Evolutionary conservation across 2,329 filamentous ascomycete genomes (phyloP).

Genomic region (Phoma sp.): DNA sequence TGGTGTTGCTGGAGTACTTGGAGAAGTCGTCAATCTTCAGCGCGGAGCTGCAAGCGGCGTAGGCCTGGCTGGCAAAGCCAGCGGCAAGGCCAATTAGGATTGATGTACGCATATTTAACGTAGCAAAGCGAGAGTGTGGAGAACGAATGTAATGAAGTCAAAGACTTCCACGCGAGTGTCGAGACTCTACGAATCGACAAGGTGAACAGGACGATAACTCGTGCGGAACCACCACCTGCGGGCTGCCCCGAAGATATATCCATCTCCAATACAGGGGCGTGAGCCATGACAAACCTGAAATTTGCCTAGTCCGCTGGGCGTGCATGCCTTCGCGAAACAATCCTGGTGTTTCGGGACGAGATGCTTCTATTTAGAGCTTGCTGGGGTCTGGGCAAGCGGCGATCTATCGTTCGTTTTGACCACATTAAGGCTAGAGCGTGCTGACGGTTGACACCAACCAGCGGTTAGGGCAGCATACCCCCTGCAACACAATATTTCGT

Average conservation of each 20-base stretch:
- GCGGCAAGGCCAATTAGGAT: conserved; percentile 44
- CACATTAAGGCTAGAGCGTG: conserved; percentile 13
- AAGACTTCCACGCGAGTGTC: conserved; percentile 38
- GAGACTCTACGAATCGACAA: conserved; percentile 26
- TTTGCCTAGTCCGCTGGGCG: conserved; percentile 37
- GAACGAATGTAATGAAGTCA: conserved; percentile 51
- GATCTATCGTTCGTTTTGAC: conserved; percentile 25
- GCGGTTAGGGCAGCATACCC: conserved; percentile 23
- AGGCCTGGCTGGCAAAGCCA: conserved; percentile 36
- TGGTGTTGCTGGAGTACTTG: conserved; percentile 45
- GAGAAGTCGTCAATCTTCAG: conserved; percentile 52
- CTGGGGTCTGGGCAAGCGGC: conserved; percentile 24
- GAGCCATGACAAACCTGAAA: conserved; percentile 33
- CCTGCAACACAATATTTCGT: conserved; percentile 23
- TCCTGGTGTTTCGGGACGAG: conserved; percentile 20
- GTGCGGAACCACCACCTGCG: conserved; percentile 18
- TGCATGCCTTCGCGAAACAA: conserved; percentile 28
- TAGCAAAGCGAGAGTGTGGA: conserved; percentile 35
- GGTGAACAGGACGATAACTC: conserved; percentile 32
- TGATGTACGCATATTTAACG: conserved; percentile 39
- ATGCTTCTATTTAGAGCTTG: conserved; percentile 30
- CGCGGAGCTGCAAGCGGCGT: conserved; percentile 46
- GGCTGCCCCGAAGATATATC: conserved; percentile 34
- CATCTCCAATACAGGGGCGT: conserved; percentile 17
- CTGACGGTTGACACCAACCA: conserved; percentile 13